These are phyloP conservation scores for Cladosporium sp. DNA, from an alignment of 2,329 filamentous ascomycete species.

Conservation along the genomic window DNA sequence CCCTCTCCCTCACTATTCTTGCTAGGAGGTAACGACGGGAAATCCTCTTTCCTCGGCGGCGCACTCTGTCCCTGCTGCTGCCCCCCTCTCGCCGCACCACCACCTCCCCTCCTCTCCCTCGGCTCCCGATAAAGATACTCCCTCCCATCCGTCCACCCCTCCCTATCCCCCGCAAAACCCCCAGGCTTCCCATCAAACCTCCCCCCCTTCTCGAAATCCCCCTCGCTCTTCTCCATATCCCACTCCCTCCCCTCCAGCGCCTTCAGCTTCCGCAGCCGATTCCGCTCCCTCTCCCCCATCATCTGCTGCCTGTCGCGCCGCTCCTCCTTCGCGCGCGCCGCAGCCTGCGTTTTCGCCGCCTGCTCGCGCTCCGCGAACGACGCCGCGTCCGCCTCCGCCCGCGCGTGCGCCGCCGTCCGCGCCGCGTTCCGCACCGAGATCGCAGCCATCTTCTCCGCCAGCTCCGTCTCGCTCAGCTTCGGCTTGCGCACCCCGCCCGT, in stretches of 20 bases:
- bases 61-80: slow-evolving; percentile 25
- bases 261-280: slow-evolving; percentile 53
- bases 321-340: slow-evolving; percentile 43
- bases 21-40: slow-evolving; percentile 38
- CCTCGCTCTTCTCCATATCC: slow-evolving; percentile 56
- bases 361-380: slow-evolving; percentile 59
- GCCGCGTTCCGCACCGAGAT: slow-evolving; percentile 57
- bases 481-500: slow-evolving; percentile 39
- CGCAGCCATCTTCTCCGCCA: slow-evolving; percentile 54
- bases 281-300: slow-evolving; percentile 57
- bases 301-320: slow-evolving; percentile 50
- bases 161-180: slow-evolving; percentile 25
- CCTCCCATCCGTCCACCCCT: slow-evolving; percentile 28
- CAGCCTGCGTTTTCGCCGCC: slow-evolving; percentile 46
- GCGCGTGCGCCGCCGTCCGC: slow-evolving; percentile 54
- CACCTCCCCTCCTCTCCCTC: slow-evolving; percentile 15
- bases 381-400: slow-evolving; percentile 62
- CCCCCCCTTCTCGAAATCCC: slow-evolving; percentile 37
- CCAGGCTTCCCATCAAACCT: slow-evolving; percentile 22
- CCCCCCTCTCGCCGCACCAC: slow-evolving; percentile 17
- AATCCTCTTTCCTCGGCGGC: slow-evolving; percentile 38
- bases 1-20: slow-evolving; percentile 5
- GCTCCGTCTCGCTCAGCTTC: slow-evolving; percentile 59
- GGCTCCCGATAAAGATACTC: slow-evolving; percentile 30
- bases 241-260: slow-evolving; percentile 55